Percentiles rank a stretch among this genome's conserved stretches.
phyloP scores from a whole-genome alignment of 2,329 filamentous ascomycete genomes.

The Diaporthe nobilis region DNA sequence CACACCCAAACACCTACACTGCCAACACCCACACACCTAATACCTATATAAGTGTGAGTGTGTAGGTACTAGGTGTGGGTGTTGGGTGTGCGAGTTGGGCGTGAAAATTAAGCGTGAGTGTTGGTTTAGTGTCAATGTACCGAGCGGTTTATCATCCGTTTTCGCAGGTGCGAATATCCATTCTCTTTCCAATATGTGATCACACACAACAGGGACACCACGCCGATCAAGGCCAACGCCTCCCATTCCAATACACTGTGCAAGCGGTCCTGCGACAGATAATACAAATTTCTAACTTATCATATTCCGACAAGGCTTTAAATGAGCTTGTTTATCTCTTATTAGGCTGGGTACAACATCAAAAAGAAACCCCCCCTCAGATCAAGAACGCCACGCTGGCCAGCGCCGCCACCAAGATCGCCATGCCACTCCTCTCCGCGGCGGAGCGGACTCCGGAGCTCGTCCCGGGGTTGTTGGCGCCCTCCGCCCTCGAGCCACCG shows the following conservation, averaged over 20 bases:
- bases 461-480: neutral
- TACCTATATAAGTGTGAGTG: too few species aligned
- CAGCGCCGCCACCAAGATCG: constrained; percentile 23
- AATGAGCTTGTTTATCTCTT: neutral
- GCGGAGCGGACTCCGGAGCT: constrained; percentile 22
- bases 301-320: neutral
- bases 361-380: neutral
- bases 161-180: too few species aligned
- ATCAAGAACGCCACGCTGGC: constrained; percentile 26
- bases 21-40: too few species aligned
- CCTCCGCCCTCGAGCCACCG: constrained; percentile 19
- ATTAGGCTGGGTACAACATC: neutral
- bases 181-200: neutral
- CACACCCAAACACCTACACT: too few species aligned
- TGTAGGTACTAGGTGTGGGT: too few species aligned
- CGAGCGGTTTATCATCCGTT: too few species aligned
- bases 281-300: neutral
- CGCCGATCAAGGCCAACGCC: constrained; percentile 9
- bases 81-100: too few species aligned
- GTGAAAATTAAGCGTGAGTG: too few species aligned
- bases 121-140: too few species aligned
- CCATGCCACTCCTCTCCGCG: constrained; percentile 8
- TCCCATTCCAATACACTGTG: neutral
- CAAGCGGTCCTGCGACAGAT: neutral
- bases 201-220: neutral